A percentile compares a stretch with the other conserved stretches of the same genome.
These are phyloP conservation scores for Rhizophora apiculata DNA, from an alignment of 345 rosid genomes.

Conservation along the genomic window DNA sequence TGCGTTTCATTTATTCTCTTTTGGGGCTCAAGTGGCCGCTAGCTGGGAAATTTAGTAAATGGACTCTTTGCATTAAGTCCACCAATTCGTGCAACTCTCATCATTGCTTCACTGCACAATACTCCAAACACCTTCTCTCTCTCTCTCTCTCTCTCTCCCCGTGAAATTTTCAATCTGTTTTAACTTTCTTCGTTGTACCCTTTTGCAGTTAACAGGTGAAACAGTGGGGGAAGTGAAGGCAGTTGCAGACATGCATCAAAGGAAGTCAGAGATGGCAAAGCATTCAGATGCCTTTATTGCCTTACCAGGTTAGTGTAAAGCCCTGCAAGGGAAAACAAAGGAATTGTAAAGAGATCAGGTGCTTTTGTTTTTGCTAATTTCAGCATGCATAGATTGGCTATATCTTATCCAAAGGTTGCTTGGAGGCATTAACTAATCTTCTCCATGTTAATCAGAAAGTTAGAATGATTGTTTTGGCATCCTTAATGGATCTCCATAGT, in stretches of 20 bases:
- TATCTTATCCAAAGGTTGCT: constrained; percentile 6
- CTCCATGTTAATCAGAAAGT: too few species aligned
- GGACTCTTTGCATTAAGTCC: constrained; percentile 39
- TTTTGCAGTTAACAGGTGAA: constrained; percentile 91
- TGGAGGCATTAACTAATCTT: not conserved
- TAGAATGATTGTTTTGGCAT: too few species aligned
- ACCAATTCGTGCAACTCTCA: constrained; percentile 37
- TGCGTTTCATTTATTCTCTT: constrained; percentile 1
- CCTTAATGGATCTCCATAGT: too few species aligned
- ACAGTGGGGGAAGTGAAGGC: constrained; percentile 99
- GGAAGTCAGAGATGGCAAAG: constrained; percentile 99
- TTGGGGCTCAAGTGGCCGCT: not conserved
- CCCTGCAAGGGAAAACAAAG: constrained; percentile 21
- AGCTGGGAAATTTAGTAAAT: constrained; percentile 11
- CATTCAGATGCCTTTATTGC: constrained; percentile 99
- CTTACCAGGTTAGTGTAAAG: constrained; percentile 76
- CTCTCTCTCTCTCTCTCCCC: not conserved
- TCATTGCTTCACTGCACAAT: constrained; percentile 52
- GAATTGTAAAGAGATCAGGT: constrained; percentile 21
- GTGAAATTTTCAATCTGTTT: not conserved
- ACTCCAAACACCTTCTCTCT: constrained; percentile 25
- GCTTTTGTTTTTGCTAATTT: constrained; percentile 17
- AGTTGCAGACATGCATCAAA: constrained; percentile 98
- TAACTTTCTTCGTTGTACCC: not conserved
- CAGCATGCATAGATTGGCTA: constrained; percentile 11